Conservation (phyloP, 192 early-diverging fungal genomes). For the Lobulomyces angularis region DNA sequence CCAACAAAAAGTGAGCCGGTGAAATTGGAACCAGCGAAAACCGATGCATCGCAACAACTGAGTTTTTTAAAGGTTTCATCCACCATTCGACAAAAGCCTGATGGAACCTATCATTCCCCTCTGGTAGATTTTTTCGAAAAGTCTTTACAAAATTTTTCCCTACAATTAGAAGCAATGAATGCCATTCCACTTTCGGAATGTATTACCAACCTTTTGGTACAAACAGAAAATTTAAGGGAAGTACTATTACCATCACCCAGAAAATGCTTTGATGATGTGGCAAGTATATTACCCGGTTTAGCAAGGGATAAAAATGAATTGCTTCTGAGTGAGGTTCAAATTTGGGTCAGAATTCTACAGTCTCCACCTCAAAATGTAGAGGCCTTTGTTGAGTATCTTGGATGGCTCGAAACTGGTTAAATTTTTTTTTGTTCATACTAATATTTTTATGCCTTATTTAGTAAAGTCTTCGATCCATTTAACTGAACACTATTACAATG, state of each 20-base stretch:
- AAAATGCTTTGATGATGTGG: constrained; percentile 43
- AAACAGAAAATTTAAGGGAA: constrained; percentile 38
- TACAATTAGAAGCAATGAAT: constrained; percentile 31
- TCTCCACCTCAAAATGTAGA: constrained; percentile 39
- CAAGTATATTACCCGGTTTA: constrained; percentile 36
- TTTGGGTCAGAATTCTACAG: constrained; percentile 40
- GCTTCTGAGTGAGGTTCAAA: constrained; percentile 41
- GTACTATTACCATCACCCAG: constrained; percentile 45
- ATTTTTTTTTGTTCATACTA: background rate
- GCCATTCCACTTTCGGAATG: constrained; percentile 19
- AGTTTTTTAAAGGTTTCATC: constrained; percentile 21
- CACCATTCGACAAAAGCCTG: constrained; percentile 12
- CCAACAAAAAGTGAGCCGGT: constrained; percentile 3
- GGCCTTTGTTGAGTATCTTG: constrained; percentile 49
- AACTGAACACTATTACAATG: constrained; percentile 31
- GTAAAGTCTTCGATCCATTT: constrained; percentile 29
- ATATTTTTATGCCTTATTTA: constrained; percentile 9
- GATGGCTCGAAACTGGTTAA: constrained; percentile 47
- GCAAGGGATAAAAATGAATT: constrained; percentile 49
- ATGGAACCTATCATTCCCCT: constrained; percentile 24
- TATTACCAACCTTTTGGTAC: constrained; percentile 42
- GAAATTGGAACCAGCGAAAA: background rate
- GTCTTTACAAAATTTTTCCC: constrained; percentile 25
- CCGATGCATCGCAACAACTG: background rate
- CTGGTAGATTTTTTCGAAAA: constrained; percentile 40